phyloP scores from a whole-genome alignment of 305 asterid genomes.

The Fraxinus paxiana region DNA sequence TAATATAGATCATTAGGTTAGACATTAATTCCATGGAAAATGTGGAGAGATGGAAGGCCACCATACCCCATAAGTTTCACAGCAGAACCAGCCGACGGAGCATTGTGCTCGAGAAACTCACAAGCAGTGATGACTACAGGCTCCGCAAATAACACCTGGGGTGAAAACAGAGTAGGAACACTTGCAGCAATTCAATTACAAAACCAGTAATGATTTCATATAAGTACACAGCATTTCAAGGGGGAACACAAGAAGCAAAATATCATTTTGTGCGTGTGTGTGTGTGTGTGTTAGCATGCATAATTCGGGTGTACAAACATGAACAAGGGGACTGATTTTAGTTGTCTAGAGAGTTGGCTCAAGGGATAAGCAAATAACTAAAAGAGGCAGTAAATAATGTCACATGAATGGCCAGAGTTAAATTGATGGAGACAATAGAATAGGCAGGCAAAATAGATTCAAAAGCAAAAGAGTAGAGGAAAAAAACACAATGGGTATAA shows the following conservation, averaged over 20 bases:
- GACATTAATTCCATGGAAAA: slow-evolving; percentile 6
- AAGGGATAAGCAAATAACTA: neutral
- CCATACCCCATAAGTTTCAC: slow-evolving; percentile 80
- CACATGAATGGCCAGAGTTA: neutral
- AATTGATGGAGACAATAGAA: neutral
- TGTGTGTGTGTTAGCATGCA: neutral
- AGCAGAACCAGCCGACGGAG: slow-evolving; percentile 70
- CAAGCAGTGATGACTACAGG: slow-evolving; percentile 73
- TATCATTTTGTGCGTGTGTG: neutral
- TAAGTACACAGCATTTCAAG: neutral
- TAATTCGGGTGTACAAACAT: neutral
- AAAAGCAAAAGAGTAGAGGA: neutral
- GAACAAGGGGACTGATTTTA: neutral
- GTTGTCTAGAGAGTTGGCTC: neutral
- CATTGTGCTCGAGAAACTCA: slow-evolving; percentile 93
- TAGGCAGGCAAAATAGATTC: neutral
- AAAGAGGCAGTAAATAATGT: neutral
- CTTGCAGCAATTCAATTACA: neutral
- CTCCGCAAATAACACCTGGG: slow-evolving; percentile 82
- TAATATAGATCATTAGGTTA: neutral
- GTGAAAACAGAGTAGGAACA: slow-evolving; percentile 10
- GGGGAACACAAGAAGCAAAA: neutral
- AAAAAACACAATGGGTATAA: neutral
- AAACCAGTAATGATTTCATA: neutral
- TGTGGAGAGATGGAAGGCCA: slow-evolving; percentile 12